Evolutionary conservation across 805 yeast genomes (phyloP), one percentile per base, ranked within the genome.

Genomic region (Kluyveromyces lactis): DNA sequence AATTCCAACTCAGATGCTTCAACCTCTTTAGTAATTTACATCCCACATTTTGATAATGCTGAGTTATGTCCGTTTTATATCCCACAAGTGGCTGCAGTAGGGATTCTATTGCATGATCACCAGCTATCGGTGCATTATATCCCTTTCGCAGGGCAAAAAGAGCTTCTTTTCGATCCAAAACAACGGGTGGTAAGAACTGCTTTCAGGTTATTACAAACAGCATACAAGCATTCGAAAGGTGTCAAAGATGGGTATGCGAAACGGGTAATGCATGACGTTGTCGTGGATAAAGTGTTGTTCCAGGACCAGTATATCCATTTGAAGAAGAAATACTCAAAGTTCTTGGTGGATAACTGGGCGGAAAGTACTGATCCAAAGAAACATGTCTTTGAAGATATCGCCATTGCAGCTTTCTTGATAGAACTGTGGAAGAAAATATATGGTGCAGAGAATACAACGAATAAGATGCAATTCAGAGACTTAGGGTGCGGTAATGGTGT

Each of bases 401-500:
- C 95, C 3, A 89, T 90, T 49, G 97, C 97, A 1, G 95, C 97
- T 0, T 90, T 90, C 50, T 67, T 90, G 44, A 84, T 90, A 19
- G 95, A 86, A 62, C 69, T 85, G 26, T 90, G 97, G 97, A 61
- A 61, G 6, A 65, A 70, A 33, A 69, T 73, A 33, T 73, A 72
- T 47, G 61, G 62, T 17, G 9, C 12, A 13, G 47, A 53, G 9
- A 48, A 58, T 26, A 68, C 62, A 38, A 49, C 55, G 24, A 50
- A 47, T 17, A 58, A 55, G 26, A 62, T 66, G 49, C 80, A 79
- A 50, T 90, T 89, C 56, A 71, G 90, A 47, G 97, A 90, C 63
- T 59, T 90, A 39, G 97, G 97, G 0, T 90, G 97, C 64, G 97
- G 97, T 5, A 90, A 90, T 62, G 97, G 97, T 7, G 68, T 86